These are phyloP conservation scores for Fusarium annulatum DNA, from an alignment of 2,329 filamentous ascomycete species.

Conservation along the genomic window DNA sequence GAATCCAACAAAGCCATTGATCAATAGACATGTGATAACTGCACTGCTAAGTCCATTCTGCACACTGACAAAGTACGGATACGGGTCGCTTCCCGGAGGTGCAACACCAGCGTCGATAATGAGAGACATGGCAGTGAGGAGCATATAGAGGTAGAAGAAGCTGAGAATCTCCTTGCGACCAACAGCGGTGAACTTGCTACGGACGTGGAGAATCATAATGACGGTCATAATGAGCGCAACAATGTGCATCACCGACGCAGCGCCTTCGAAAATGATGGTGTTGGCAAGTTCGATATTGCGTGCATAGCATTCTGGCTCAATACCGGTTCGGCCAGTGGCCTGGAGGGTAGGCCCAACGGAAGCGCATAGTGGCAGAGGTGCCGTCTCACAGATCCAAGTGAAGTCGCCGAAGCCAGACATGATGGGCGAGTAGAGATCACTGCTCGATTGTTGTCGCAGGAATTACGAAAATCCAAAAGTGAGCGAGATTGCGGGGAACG, in stretches of 20 bases:
- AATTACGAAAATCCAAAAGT: not conserved
- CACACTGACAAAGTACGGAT: slow-evolving; percentile 90
- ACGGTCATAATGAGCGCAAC: slow-evolving; percentile 90
- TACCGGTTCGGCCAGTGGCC: slow-evolving; percentile 76
- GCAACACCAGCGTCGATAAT: slow-evolving; percentile 93
- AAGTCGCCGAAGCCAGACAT: slow-evolving; percentile 94
- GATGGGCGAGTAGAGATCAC: slow-evolving; percentile 40
- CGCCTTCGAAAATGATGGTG: slow-evolving; percentile 97
- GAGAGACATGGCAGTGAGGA: slow-evolving; percentile 88
- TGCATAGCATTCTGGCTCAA: slow-evolving; percentile 91
- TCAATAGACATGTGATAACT: slow-evolving; percentile 86
- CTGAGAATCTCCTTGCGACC: slow-evolving; percentile 79
- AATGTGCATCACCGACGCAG: slow-evolving; percentile 92
- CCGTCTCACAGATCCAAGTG: slow-evolving; percentile 83
- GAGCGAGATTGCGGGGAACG: not conserved
- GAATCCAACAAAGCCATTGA: slow-evolving; percentile 98
- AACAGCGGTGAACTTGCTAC: slow-evolving; percentile 97
- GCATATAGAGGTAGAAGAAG: slow-evolving; percentile 97
- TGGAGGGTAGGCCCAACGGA: slow-evolving; percentile 80
- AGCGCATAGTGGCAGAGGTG: slow-evolving; percentile 87
- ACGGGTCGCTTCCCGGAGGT: slow-evolving; percentile 81
- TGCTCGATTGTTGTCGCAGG: slow-evolving; percentile 2
- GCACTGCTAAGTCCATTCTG: slow-evolving; percentile 89
- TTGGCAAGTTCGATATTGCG: slow-evolving; percentile 96
- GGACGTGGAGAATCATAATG: slow-evolving; percentile 96